Percentiles rank a stretch among this genome's conserved stretches.
These are phyloP conservation scores for Datura wrightii DNA, from an alignment of 257 asterid genomes.

Conservation along the genomic window DNA sequence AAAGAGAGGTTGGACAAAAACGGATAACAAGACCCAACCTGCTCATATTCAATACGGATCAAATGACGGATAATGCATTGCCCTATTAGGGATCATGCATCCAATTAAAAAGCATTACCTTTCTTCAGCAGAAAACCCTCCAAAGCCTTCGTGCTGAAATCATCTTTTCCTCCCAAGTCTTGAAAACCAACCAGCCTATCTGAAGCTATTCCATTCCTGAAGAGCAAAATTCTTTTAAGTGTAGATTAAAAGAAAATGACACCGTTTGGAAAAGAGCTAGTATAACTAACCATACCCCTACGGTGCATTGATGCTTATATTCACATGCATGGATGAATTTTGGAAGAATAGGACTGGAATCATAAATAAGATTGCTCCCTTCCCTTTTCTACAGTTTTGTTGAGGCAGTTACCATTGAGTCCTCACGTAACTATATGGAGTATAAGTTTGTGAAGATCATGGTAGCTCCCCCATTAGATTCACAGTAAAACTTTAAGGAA, in stretches of 20 bases:
- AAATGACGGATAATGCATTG: background rate
- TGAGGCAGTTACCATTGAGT: background rate
- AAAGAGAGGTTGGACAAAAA: background rate
- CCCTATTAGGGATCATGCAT: background rate
- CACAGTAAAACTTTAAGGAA: background rate
- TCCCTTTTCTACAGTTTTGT: background rate
- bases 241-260: background rate
- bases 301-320: background rate
- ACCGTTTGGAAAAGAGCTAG: background rate
- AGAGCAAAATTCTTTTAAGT: constrained; percentile 3
- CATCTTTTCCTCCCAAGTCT: constrained; percentile 91
- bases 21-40: background rate
- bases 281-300: background rate
- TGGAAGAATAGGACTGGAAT: background rate
- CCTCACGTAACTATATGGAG: background rate
- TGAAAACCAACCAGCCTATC: constrained; percentile 89
- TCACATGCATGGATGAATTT: background rate
- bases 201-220: constrained; percentile 81
- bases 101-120: constrained; percentile 52
- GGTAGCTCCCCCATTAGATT: background rate
- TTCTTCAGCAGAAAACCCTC: constrained; percentile 73
- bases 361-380: constrained; percentile 1
- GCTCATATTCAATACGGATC: background rate
- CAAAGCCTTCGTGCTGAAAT: constrained; percentile 69
- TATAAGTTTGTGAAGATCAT: constrained; percentile 24